phyloP scores from a whole-genome alignment of 148 eudicot genomes.

The Silene uniflora region DNA sequence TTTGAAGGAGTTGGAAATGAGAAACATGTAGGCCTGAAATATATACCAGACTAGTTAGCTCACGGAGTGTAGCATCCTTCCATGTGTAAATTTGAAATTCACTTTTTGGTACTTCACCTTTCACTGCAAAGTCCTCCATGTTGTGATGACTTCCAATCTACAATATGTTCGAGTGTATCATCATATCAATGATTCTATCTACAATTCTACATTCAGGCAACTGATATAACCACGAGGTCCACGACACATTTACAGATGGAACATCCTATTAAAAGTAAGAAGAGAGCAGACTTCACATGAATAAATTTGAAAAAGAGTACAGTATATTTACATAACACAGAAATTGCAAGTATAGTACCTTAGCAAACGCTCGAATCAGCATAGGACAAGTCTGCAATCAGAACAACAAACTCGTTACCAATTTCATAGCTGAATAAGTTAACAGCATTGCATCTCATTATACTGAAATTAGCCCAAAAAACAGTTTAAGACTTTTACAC shows the following conservation, averaged over 20 bases:
- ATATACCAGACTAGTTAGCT: conserved; percentile 79
- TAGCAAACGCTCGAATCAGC: conserved; percentile 36
- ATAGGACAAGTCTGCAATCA: conserved; percentile 39
- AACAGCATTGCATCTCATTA: background rate
- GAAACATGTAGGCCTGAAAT: background rate
- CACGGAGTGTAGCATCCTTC: conserved; percentile 96
- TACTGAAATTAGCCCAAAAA: background rate
- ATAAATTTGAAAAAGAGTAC: background rate
- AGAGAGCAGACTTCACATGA: background rate
- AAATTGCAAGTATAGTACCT: conserved; percentile 21
- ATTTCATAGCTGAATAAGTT: background rate
- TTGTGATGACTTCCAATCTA: conserved; percentile 80
- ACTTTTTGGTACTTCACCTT: conserved; percentile 86
- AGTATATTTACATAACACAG: background rate
- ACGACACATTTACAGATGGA: background rate
- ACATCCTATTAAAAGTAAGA: background rate
- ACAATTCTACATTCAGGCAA: background rate
- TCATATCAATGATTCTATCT: background rate
- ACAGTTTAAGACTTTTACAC: background rate
- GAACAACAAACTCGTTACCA: background rate
- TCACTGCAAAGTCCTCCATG: conserved; percentile 60
- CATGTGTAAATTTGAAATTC: conserved; percentile 95
- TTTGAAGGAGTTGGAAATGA: background rate
- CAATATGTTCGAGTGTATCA: conserved; percentile 1
- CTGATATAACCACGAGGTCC: background rate